Percentiles rank a stretch among this genome's conserved stretches.
phyloP scores from a whole-genome alignment of 192 early-diverging fungal species.

The Dissophora ornata region DNA sequence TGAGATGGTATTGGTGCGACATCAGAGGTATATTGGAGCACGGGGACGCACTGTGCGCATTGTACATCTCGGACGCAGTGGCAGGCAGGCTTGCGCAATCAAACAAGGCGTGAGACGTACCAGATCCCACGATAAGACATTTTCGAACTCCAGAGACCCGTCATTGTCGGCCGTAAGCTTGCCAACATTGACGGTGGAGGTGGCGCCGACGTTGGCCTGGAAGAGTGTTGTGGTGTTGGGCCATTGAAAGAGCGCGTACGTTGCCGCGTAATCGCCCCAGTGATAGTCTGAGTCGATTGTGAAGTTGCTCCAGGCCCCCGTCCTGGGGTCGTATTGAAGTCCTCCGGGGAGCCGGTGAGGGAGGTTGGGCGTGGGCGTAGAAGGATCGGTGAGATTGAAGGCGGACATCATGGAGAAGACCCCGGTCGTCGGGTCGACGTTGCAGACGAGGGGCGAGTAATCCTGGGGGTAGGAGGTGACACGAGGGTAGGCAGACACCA shows the following conservation, averaged over 20 bases:
- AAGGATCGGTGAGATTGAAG: slow-evolving; percentile 13
- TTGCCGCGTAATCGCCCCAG: slow-evolving; percentile 7
- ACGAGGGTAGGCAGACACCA: neutral
- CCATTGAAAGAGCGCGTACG: slow-evolving; percentile 21
- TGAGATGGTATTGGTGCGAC: too few species aligned
- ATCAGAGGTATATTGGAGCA: too few species aligned
- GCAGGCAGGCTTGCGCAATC: too few species aligned
- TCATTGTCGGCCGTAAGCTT: neutral
- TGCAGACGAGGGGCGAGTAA: slow-evolving; percentile 17
- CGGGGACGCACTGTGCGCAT: too few species aligned
- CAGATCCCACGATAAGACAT: slow-evolving; percentile 9
- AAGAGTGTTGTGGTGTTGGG: slow-evolving; percentile 7
- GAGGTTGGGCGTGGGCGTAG: neutral
- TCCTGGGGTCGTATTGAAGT: slow-evolving; percentile 24
- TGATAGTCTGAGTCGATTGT: slow-evolving; percentile 5
- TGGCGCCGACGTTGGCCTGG: slow-evolving; percentile 24
- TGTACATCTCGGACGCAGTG: too few species aligned
- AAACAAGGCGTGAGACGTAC: slow-evolving; percentile 10
- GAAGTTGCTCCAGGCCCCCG: slow-evolving; percentile 17
- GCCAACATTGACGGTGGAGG: slow-evolving; percentile 3
- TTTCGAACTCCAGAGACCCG: slow-evolving; percentile 1
- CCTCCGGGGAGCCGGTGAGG: slow-evolving; percentile 14
- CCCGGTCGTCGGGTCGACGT: slow-evolving; percentile 9
- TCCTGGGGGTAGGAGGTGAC: slow-evolving; percentile 7
- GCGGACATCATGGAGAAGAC: slow-evolving; percentile 31